Evolutionary conservation across 1,139 yeast species (phyloP).

Genomic region (Debaryomyces sp.): DNA sequence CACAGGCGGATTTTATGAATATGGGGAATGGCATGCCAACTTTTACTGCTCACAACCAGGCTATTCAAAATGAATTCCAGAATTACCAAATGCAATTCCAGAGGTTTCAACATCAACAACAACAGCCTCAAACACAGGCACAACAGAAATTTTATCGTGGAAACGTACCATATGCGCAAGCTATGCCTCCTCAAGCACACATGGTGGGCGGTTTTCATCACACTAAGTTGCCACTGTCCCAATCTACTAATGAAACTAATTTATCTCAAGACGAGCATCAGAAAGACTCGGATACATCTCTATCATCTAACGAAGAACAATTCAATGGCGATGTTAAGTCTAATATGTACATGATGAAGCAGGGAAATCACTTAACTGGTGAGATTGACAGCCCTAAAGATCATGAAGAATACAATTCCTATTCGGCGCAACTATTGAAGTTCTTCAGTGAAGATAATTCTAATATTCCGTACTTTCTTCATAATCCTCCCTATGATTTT

Average conservation of each 20-base stretch:
- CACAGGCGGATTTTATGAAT: conserved; percentile 30
- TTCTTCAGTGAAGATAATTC: conserved; percentile 75
- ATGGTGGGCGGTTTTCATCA: conserved; percentile 34
- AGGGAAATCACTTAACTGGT: conserved; percentile 2
- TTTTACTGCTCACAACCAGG: conserved; percentile 20
- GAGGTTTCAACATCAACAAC: conserved; percentile 21
- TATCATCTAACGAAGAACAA: conserved; percentile 40
- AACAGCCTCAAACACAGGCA: conserved; percentile 16
- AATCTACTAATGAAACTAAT: conserved; percentile 48
- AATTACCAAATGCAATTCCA: conserved; percentile 33
- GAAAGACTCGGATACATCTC: conserved; percentile 48
- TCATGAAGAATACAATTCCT: conserved; percentile 37
- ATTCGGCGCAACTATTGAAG: conserved; percentile 57
- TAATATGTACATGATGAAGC: conserved; percentile 12
- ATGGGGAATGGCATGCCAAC: conserved; percentile 16
- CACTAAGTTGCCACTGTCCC: conserved; percentile 38
- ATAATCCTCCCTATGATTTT: conserved; percentile 77
- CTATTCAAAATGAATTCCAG: conserved; percentile 29
- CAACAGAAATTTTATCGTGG: conserved; percentile 14
- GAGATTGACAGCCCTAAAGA: conserved; percentile 13
- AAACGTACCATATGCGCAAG: conserved; percentile 6
- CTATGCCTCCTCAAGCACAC: conserved; percentile 17
- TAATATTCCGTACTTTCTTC: conserved; percentile 72
- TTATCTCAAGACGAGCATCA: conserved; percentile 51
- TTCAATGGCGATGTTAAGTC: conserved; percentile 9